Conservation (phyloP, 495 filamentous ascomycete genomes). For the Xylaria sp. region DNA sequence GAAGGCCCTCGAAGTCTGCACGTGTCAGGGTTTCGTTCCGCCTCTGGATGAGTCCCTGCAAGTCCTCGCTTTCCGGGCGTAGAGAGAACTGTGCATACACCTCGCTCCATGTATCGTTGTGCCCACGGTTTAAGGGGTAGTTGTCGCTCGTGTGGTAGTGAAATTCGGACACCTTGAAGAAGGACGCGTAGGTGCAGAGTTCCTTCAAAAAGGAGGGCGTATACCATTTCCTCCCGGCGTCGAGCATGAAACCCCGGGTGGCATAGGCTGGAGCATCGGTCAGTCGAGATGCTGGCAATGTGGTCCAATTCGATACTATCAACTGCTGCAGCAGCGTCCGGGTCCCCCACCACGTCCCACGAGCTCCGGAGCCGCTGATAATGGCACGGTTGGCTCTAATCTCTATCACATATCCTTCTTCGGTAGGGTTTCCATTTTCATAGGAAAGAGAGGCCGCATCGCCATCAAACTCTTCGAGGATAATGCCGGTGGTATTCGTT, state of each 20-base stretch:
- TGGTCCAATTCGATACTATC: slow-evolving; percentile 40
- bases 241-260: slow-evolving; percentile 60
- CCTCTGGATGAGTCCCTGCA: slow-evolving; percentile 54
- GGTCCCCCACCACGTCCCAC: slow-evolving; percentile 65
- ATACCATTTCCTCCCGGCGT: slow-evolving; percentile 66
- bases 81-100: slow-evolving; percentile 62
- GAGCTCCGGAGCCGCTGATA: slow-evolving; percentile 51
- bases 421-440: slow-evolving; percentile 52
- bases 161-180: slow-evolving; percentile 65
- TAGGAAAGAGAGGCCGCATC: slow-evolving; percentile 46
- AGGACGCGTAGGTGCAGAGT: slow-evolving; percentile 62
- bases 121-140: slow-evolving; percentile 61
- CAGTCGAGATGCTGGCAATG: slow-evolving; percentile 42
- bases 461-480: slow-evolving; percentile 21
- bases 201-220: slow-evolving; percentile 59
- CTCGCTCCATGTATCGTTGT: slow-evolving; percentile 56
- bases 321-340: slow-evolving; percentile 59
- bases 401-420: slow-evolving; percentile 58
- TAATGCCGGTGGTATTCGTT: slow-evolving; percentile 11
- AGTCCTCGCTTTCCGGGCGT: slow-evolving; percentile 46
- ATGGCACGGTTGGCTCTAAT: slow-evolving; percentile 36
- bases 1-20: slow-evolving; percentile 57
- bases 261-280: slow-evolving; percentile 56
- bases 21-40: slow-evolving; percentile 57
- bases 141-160: slow-evolving; percentile 66